Evolutionary conservation across 2,329 filamentous ascomycete species (phyloP), one percentile per base, ranked within the genome.

Genomic region (Sporothrix humicola): DNA sequence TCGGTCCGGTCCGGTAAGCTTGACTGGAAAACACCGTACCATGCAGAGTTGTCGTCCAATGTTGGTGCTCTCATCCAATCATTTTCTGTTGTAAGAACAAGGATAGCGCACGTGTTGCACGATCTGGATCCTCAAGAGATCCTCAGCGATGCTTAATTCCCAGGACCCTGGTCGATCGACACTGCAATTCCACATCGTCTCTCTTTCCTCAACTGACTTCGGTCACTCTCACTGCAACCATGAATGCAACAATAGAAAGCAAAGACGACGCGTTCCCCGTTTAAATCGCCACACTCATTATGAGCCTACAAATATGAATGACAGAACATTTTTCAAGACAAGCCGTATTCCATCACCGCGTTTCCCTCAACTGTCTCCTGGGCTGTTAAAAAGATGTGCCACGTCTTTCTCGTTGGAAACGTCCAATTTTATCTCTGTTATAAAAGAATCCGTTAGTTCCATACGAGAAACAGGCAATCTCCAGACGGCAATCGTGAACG

Each of bases 1-100:
- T 59, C 26, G 56, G 56, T 59, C 26, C 56, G 56, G 56, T 17
- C 56, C 56, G 26, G 56, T 59, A 59, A 17, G 56, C 56, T 59
- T 59, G 56, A 37, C 31, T 37, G 2, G 31, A 5, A 37, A 37
- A 37, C 7, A 37, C 23, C 17, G 56, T 59, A 59, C 56, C 56
- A 42, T 59, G 56, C 56, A 37, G n/a, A 12, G 6, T 15, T 56
- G 52, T 26, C 20, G 56, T 37, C 31, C 31, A 37, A 37, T 59
- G 56, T 37, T 59, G 7, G 56, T 37, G 7, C 4, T 5, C 3
- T 59, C 56, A 26, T 37, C 56, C 56, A 59, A 59, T 59, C 26
- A 59, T 9, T 17, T 7, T 8, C 26, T 0, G n/a, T 13, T 7
- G 3, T 9, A 37, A 37, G 17, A 15, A 17, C 56, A 59, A 59